These are phyloP conservation scores for Scutellaria minor DNA, from an alignment of 257 asterid species.

Conservation along the genomic window DNA sequence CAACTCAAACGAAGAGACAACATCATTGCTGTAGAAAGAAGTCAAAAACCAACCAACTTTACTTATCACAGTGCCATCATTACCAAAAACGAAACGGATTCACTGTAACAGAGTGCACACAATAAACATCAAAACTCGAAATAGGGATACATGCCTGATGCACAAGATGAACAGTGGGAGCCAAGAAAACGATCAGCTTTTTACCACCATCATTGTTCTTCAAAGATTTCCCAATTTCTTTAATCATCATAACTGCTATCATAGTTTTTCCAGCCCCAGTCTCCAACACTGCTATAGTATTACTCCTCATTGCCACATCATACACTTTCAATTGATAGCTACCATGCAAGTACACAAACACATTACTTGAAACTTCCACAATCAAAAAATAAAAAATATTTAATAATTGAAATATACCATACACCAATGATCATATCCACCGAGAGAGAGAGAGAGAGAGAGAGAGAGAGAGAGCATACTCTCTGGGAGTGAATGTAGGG, in stretches of 20 bases:
- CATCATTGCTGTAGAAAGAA: neutral
- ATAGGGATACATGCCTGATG: conserved; percentile 57
- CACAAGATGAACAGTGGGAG: conserved; percentile 88
- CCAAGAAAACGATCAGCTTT: conserved; percentile 70
- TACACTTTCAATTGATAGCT: conserved; percentile 68
- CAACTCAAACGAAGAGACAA: neutral
- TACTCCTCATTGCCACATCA: conserved; percentile 78
- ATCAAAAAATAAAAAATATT: conserved; percentile 5
- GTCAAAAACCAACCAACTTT: neutral
- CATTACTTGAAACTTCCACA: conserved; percentile 18
- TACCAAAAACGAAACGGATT: neutral
- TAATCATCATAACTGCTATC: conserved; percentile 74
- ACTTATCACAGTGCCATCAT: conserved; percentile 15
- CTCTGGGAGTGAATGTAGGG: conserved; percentile 44
- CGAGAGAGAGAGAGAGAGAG: neutral
- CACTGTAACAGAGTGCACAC: neutral
- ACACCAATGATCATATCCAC: conserved; percentile 23
- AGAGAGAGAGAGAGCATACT: conserved; percentile 41
- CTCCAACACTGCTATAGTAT: conserved; percentile 74
- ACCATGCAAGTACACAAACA: conserved; percentile 37
- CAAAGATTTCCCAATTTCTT: conserved; percentile 63
- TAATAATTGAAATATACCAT: conserved; percentile 15
- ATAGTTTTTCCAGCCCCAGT: conserved; percentile 60
- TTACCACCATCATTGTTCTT: conserved; percentile 48
- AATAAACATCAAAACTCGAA: conserved; percentile 17